Evolutionary conservation across 2,329 filamentous ascomycete species (phyloP).

Genomic region (Colletotrichum higginsianum): DNA sequence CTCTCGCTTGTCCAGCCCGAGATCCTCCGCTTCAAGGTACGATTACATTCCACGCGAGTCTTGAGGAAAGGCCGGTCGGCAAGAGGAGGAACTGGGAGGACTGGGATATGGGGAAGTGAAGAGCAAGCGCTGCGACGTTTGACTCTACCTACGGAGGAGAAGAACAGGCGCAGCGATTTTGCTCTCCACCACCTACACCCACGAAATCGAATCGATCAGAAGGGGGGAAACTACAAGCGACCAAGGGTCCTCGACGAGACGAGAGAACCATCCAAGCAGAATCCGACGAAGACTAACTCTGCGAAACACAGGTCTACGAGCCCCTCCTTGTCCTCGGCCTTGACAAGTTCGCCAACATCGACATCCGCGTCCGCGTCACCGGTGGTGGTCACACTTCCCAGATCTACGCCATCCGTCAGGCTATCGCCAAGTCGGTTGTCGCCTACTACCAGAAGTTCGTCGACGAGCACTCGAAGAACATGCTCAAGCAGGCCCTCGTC

Average conservation of each 20-base stretch:
- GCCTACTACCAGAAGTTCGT: constrained; percentile 99
- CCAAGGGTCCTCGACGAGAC: background rate
- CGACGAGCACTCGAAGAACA: constrained; percentile 99
- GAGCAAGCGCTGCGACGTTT: constrained; percentile 21
- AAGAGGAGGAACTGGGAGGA: constrained; percentile 23
- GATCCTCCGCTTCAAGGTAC: constrained; percentile 97
- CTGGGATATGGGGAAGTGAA: background rate
- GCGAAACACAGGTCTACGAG: constrained; percentile 85
- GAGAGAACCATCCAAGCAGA: background rate
- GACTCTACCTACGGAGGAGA: background rate
- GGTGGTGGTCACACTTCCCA: constrained; percentile 98
- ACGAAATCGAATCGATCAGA: background rate
- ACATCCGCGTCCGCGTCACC: constrained; percentile 96
- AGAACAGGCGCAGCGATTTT: background rate
- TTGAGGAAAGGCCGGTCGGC: constrained; percentile 24
- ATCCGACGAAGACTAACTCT: constrained; percentile 23
- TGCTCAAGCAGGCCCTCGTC: constrained; percentile 96
- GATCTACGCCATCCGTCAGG: constrained; percentile 98
- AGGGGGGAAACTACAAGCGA: background rate
- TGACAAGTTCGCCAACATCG: constrained; percentile 96
- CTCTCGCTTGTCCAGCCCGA: constrained; percentile 95
- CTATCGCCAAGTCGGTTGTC: constrained; percentile 97
- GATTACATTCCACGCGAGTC: constrained; percentile 45
- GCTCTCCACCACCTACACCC: constrained; percentile 7
- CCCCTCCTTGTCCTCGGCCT: constrained; percentile 96